Percentiles rank a stretch among this genome's conserved stretches.
Conservation (phyloP, 2,329 filamentous ascomycete species). For the Trichoderma citrinoviride region DNA sequence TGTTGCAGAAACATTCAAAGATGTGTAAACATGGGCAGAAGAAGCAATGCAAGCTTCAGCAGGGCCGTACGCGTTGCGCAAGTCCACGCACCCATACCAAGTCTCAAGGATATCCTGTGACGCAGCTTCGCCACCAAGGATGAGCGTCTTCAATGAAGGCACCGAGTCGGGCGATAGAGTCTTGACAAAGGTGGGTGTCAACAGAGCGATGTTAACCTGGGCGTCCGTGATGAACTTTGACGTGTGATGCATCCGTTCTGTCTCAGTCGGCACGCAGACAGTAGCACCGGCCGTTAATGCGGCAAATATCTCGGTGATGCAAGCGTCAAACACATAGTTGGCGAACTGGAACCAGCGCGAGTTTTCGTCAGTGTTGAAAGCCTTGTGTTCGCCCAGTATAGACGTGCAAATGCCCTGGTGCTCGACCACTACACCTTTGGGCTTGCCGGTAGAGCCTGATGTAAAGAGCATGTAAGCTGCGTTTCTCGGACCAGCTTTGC, state of each 20-base stretch:
- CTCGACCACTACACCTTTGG: conserved; percentile 8
- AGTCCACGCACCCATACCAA: conserved; percentile 22
- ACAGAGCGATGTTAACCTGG: conserved; percentile 16
- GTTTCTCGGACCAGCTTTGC: background rate
- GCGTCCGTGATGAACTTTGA: conserved; percentile 5
- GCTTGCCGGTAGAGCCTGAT: conserved; percentile 6
- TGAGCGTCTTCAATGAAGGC: conserved; percentile 20
- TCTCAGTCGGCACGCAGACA: conserved; percentile 13
- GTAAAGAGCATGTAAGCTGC: conserved; percentile 12
- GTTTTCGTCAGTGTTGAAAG: background rate
- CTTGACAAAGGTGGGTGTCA: conserved; percentile 22
- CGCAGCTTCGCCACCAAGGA: conserved; percentile 23
- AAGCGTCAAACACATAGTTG: conserved; percentile 18
- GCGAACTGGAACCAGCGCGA: conserved; percentile 21
- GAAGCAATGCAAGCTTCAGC: conserved; percentile 22
- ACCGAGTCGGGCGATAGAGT: background rate
- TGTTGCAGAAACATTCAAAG: background rate
- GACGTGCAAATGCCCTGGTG: conserved; percentile 8
- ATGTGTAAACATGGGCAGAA: background rate
- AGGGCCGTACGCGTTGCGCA: conserved; percentile 27
- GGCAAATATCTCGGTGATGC: conserved; percentile 17
- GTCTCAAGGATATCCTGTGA: conserved; percentile 33
- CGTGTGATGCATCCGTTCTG: background rate
- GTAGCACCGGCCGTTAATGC: background rate
- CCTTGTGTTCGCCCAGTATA: background rate